phyloP scores from a whole-genome alignment of 2,329 filamentous ascomycete genomes.

The Aspergillus sp. region DNA sequence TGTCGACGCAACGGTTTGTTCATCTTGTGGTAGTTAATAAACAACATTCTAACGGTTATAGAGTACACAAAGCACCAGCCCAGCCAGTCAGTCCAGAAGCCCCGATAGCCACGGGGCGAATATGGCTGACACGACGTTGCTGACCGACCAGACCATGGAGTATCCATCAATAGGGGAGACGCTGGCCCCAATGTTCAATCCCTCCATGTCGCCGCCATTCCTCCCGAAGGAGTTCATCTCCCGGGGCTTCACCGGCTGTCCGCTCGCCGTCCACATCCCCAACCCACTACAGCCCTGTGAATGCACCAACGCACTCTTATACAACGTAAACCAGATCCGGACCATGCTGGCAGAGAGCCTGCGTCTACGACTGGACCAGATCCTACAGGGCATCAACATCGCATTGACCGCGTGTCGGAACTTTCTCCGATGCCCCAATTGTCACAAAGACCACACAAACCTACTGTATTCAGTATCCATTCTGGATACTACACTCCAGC shows the following conservation, averaged over 20 bases:
- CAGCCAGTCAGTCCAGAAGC: slow-evolving; percentile 28
- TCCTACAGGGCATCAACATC: slow-evolving; percentile 33
- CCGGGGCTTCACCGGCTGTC: slow-evolving; percentile 29
- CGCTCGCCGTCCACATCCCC: slow-evolving; percentile 32
- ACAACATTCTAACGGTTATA: neutral
- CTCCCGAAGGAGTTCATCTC: slow-evolving; percentile 32
- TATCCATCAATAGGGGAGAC: slow-evolving; percentile 13
- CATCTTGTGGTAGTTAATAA: neutral
- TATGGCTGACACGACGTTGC: slow-evolving; percentile 13
- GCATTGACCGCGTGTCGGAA: slow-evolving; percentile 33
- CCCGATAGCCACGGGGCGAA: slow-evolving; percentile 25
- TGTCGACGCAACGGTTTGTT: slow-evolving; percentile 7
- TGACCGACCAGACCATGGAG: slow-evolving; percentile 14
- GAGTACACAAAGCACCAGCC: slow-evolving; percentile 13
- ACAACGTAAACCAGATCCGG: slow-evolving; percentile 36
- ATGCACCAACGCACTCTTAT: slow-evolving; percentile 33
- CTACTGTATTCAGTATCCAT: slow-evolving; percentile 33
- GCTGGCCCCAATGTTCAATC: slow-evolving; percentile 23
- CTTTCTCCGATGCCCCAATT: slow-evolving; percentile 34
- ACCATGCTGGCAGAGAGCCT: slow-evolving; percentile 29
- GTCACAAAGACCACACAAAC: slow-evolving; percentile 33
- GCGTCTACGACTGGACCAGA: slow-evolving; percentile 35
- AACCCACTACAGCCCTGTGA: slow-evolving; percentile 30
- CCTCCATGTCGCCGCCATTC: slow-evolving; percentile 36
- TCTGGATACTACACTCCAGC: slow-evolving; percentile 33